Conservation (phyloP, 345 rosid species). For the Murraya koenigii region DNA sequence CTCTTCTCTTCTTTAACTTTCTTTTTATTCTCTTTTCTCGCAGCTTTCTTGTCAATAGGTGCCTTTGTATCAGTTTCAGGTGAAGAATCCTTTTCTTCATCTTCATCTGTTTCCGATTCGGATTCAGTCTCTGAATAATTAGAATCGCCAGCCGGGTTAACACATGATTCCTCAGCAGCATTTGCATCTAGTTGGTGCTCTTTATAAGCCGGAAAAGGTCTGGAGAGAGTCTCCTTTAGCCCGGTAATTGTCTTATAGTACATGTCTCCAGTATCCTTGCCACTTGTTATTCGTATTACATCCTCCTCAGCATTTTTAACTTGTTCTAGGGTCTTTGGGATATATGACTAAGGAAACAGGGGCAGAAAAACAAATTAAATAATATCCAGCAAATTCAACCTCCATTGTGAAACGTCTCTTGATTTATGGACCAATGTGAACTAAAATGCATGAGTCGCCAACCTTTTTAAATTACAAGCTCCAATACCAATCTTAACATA, state of each 20-base stretch:
- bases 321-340: conserved; percentile 77
- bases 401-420: not conserved
- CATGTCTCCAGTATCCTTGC: conserved; percentile 73
- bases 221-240: conserved; percentile 63
- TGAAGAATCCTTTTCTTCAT: conserved; percentile 31
- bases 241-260: conserved; percentile 85
- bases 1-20: conserved; percentile 94
- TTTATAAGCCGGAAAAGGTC: conserved; percentile 10
- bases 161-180: conserved; percentile 18
- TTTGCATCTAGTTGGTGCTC: conserved; percentile 23
- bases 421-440: not conserved
- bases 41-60: conserved; percentile 62
- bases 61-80: conserved; percentile 23
- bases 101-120: conserved; percentile 28
- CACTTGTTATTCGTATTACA: conserved; percentile 64
- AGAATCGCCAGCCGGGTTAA: not conserved
- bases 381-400: not conserved
- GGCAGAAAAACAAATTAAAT: conserved; percentile 3
- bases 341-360: conserved; percentile 51
- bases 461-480: not conserved
- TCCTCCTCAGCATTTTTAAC: conserved; percentile 81
- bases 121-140: conserved; percentile 17
- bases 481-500: not conserved
- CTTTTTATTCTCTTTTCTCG: conserved; percentile 94
- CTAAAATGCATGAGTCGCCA: not conserved